Evolutionary conservation across 768 basidiomycete genomes (phyloP).

Genomic region (Gelatoporia subvermispora): DNA sequence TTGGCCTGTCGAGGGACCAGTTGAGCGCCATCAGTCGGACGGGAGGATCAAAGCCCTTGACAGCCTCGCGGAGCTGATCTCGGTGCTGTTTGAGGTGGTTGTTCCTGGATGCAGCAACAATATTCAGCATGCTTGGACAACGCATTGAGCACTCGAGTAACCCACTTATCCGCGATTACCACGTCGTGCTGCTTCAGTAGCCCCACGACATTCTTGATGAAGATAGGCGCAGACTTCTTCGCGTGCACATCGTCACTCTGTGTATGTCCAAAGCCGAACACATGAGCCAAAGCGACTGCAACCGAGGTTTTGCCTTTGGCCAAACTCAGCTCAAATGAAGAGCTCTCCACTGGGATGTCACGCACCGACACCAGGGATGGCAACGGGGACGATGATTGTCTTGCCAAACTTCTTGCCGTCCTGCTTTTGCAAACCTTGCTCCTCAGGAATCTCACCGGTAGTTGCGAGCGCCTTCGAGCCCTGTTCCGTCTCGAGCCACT

Average conservation of each 20-base stretch:
- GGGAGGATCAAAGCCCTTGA: conserved; percentile 38
- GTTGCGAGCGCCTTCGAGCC: conserved; percentile 27
- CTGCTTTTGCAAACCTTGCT: conserved; percentile 15
- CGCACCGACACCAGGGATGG: conserved; percentile 90
- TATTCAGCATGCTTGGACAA: neutral
- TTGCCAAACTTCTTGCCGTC: conserved; percentile 46
- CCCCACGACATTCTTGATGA: conserved; percentile 65
- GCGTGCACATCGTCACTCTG: conserved; percentile 86
- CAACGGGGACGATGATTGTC: conserved; percentile 83
- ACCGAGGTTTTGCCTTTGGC: conserved; percentile 75
- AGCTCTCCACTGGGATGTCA: neutral
- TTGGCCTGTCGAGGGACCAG: conserved; percentile 61
- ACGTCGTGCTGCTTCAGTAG: conserved; percentile 63
- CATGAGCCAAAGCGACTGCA: conserved; percentile 66
- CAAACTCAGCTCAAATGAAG: neutral
- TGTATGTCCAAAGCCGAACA: conserved; percentile 87
- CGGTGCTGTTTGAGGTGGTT: conserved; percentile 87
- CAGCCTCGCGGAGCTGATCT: conserved; percentile 55
- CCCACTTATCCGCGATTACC: conserved; percentile 91
- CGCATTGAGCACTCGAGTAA: conserved; percentile 2
- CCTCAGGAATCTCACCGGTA: conserved; percentile 27
- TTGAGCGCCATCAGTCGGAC: conserved; percentile 78
- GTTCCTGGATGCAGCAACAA: conserved; percentile 46
- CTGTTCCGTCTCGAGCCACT: conserved; percentile 53
- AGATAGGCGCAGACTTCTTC: conserved; percentile 68